Conservation (phyloP, 805 yeast species). For the Cyberlindnera amylophila region DNA sequence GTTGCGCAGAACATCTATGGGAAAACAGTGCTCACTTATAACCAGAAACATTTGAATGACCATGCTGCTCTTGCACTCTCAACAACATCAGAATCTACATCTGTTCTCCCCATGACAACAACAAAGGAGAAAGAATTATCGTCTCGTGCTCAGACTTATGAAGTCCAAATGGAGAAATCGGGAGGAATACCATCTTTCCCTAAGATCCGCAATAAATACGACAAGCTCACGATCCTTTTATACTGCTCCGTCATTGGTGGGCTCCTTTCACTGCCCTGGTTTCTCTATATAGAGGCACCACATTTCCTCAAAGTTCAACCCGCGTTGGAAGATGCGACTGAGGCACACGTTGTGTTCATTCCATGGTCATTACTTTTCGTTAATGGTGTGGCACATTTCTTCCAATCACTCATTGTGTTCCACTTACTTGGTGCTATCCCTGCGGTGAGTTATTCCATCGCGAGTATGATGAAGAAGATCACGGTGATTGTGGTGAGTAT, state of each 20-base stretch:
- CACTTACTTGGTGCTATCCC: constrained; percentile 77
- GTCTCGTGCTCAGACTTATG: constrained; percentile 14
- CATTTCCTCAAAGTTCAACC: constrained; percentile 16
- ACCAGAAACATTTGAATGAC: constrained; percentile 23
- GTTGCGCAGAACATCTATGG: constrained; percentile 86
- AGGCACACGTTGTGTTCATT: constrained; percentile 27
- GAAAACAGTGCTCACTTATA: constrained; percentile 66
- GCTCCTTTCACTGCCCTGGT: constrained; percentile 66
- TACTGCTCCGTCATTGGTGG: constrained; percentile 78
- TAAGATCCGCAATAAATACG: constrained; percentile 47
- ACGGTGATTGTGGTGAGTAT: constrained; percentile 78
- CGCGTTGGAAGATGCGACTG: constrained; percentile 14
- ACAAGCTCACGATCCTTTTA: constrained; percentile 74
- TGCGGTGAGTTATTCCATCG: constrained; percentile 82
- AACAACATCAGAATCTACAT: neutral
- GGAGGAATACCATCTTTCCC: constrained; percentile 10
- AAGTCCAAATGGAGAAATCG: constrained; percentile 15
- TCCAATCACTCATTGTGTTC: constrained; percentile 78
- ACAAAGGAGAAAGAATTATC: constrained; percentile 13
- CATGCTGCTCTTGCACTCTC: constrained; percentile 26
- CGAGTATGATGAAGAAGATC: constrained; percentile 85
- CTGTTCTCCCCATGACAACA: constrained; percentile 1
- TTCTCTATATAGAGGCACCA: constrained; percentile 59
- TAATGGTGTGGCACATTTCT: constrained; percentile 74
- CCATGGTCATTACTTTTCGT: constrained; percentile 51